Evolutionary conservation across 768 basidiomycete species (phyloP), one percentile per base, ranked within the genome.

Genomic region (Termitomyces sp.): DNA sequence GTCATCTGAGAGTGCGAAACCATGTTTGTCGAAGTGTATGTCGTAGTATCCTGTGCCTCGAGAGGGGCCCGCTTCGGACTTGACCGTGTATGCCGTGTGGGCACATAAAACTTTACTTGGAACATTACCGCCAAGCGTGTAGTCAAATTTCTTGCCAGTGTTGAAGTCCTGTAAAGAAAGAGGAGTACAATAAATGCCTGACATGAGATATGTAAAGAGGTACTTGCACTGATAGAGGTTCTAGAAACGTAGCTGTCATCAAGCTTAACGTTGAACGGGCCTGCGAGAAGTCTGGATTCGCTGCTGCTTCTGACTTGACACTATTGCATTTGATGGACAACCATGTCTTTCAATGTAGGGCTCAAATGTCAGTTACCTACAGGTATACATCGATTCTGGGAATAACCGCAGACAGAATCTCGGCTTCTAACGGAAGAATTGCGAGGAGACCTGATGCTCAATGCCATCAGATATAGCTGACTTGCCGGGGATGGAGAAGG

Each of bases 271-370:
- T 68, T 76, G 40, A 83, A 78, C 0, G 74, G 70, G 0, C 84
- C 85, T 8, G 80, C 71, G 2, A 87, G 74, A 30, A 86, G 69
- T 28, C 77, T 70, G 60, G 82, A 82, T 51, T 81, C 79, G 64
- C 80, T 83, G 44, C 74, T 79, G 61, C 86, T 86, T 66, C 78
- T 78, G 51, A 85, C 77, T 57, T 71, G 66, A 56, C 75, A 79
- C 76, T 80, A 49, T 10, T 35, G 62, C 53, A 57, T 47, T 5
- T 17, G 26, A 47, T 28, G 14, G n/a, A 17, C 19, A 42, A 47
- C 14, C 9, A 56, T 15, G 15, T 26, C 9, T 15, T 19, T 17
- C 26, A 31, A n/a, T 21, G 21, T 31, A 28, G 19, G 53, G 2
- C 48, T 31, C 37, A n/a, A 31, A 28, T 5, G 31, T 23, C 14